A percentile compares a stretch with the other conserved stretches of the same genome.
phyloP scores from a whole-genome alignment of 2,329 filamentous ascomycete species.

The Onygenales sp. region DNA sequence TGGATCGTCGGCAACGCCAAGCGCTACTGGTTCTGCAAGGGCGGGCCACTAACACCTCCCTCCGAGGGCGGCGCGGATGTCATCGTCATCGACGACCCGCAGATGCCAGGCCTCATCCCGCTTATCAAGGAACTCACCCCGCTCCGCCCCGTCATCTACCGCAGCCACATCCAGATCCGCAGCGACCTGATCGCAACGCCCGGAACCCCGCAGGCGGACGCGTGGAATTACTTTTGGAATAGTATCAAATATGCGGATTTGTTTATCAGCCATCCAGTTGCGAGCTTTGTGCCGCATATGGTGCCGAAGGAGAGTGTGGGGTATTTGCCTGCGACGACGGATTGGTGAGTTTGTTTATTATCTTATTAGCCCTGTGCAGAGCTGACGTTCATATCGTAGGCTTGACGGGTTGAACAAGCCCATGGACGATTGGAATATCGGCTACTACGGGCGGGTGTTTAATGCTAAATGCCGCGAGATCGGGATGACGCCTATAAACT shows the following conservation, averaged over 20 bases:
- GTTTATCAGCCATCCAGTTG: conserved; percentile 75
- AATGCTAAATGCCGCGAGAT: conserved; percentile 53
- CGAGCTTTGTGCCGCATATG: conserved; percentile 60
- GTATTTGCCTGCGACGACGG: conserved; percentile 71
- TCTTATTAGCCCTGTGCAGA: not conserved
- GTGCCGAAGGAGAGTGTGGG: conserved; percentile 59
- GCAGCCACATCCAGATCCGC: conserved; percentile 75
- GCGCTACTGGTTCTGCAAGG: conserved; percentile 61
- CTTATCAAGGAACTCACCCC: conserved; percentile 63
- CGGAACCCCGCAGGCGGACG: conserved; percentile 59
- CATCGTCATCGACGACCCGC: conserved; percentile 71
- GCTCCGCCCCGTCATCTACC: conserved; percentile 66
- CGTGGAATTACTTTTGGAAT: conserved; percentile 68
- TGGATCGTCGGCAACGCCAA: conserved; percentile 68
- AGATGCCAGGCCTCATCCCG: conserved; percentile 72
- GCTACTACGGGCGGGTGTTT: conserved; percentile 68
- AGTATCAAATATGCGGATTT: conserved; percentile 62
- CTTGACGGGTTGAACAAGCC: conserved; percentile 72
- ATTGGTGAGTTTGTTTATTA: conserved; percentile 46
- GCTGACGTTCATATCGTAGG: conserved; percentile 30
- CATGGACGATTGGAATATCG: conserved; percentile 58
- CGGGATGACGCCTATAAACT: conserved; percentile 31
- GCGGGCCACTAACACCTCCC: conserved; percentile 56
- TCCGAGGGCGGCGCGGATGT: conserved; percentile 66
- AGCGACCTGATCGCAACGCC: conserved; percentile 57